Evolutionary conservation across 257 asterid species (phyloP).

Genomic region (Solanum corneliomulleri): DNA sequence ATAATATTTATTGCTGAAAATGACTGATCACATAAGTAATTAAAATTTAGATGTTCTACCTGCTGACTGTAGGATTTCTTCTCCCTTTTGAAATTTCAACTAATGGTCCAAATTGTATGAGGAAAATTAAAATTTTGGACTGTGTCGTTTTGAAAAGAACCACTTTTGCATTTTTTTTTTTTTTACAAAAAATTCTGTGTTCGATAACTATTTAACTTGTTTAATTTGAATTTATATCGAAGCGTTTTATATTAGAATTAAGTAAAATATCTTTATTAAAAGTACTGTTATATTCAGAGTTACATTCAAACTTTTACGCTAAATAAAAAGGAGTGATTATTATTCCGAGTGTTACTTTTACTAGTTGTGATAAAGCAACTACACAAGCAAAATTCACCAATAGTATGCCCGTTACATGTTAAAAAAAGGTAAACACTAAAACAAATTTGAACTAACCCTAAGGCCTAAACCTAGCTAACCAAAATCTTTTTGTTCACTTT

Average conservation of each 20-base stretch:
- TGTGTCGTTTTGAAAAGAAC: background rate
- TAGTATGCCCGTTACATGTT: background rate
- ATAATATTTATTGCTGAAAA: no score
- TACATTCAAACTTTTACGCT: fast-evolving
- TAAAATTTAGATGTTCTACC: background rate
- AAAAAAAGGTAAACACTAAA: background rate
- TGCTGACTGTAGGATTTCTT: background rate
- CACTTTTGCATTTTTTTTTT: background rate
- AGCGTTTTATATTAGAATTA: fast-evolving
- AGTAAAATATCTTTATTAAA: background rate
- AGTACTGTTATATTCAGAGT: fast-evolving
- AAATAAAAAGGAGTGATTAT: background rate
- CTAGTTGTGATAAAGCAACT: background rate
- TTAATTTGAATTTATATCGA: background rate
- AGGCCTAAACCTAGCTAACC: background rate
- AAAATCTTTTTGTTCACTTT: background rate
- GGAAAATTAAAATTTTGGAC: background rate
- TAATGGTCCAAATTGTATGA: background rate
- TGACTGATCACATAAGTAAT: background rate
- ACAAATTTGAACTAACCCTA: background rate
- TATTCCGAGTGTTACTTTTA: background rate
- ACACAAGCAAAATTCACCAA: background rate
- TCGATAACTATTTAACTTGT: background rate
- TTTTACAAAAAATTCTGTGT: no score
- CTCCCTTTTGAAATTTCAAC: background rate